Percentiles rank a stretch among this genome's conserved stretches.
phyloP scores from a whole-genome alignment of 2,329 filamentous ascomycete genomes.

The Diaporthe sp. region DNA sequence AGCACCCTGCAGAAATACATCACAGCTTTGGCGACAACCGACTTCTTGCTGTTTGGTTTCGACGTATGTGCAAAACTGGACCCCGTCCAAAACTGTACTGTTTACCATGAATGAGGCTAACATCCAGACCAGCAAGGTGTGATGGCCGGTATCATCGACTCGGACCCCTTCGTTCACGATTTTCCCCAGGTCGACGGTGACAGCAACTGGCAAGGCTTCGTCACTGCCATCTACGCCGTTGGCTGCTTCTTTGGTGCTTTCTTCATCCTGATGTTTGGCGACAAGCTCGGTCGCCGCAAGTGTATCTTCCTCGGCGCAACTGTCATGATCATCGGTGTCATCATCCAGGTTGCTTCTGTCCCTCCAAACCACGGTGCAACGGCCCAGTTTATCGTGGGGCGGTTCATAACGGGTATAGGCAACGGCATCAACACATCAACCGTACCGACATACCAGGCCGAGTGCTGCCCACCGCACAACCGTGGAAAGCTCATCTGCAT shows the following conservation, averaged over 20 bases:
- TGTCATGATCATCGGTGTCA: conserved; percentile 69
- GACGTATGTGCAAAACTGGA: conserved; percentile 28
- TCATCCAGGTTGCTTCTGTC: conserved; percentile 66
- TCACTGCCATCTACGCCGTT: conserved; percentile 58
- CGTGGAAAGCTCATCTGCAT: conserved; percentile 74
- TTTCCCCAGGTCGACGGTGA: conserved; percentile 52
- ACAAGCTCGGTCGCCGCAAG: conserved; percentile 67
- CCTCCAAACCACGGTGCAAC: conserved; percentile 61
- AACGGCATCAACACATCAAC: conserved; percentile 65
- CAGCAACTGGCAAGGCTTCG: conserved; percentile 53
- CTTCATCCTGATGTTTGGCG: conserved; percentile 60
- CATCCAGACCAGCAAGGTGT: conserved; percentile 38
- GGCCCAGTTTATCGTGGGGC: conserved; percentile 63
- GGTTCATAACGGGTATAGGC: conserved; percentile 64
- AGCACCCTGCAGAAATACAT: conserved; percentile 40
- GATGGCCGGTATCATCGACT: conserved; percentile 41
- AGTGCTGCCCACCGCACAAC: conserved; percentile 63
- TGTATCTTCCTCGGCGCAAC: conserved; percentile 67
- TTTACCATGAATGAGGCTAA: neutral
- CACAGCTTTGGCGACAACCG: conserved; percentile 38
- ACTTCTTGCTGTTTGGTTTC: conserved; percentile 41
- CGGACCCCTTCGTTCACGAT: conserved; percentile 31
- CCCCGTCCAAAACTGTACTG: too few relatives aligned
- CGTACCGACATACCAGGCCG: conserved; percentile 59
- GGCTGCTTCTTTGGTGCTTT: conserved; percentile 59